Percentiles rank a stretch among this genome's conserved stretches.
Evolutionary conservation across 306 rosid species (phyloP).

Genomic region (Castanea sativa): DNA sequence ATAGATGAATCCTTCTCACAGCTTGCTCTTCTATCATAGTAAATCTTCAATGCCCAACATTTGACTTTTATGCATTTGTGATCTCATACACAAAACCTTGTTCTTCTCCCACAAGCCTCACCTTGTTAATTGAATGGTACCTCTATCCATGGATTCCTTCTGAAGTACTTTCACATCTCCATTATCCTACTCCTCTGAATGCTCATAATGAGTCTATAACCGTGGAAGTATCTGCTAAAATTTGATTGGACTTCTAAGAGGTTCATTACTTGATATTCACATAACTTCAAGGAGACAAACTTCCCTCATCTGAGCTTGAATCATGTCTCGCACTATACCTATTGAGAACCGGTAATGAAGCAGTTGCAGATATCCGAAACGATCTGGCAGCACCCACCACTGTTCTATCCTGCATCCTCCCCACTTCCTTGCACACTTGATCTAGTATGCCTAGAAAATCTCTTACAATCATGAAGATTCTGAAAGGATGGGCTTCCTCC

Average conservation of each 20-base stretch:
- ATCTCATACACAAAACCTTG: conserved; percentile 18
- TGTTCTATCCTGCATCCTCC: conserved; percentile 77
- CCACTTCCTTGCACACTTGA: conserved; percentile 96
- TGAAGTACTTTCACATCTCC: conserved; percentile 24
- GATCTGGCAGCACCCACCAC: conserved; percentile 84
- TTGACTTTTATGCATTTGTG: not conserved
- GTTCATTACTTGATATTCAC: conserved; percentile 36
- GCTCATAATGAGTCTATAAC: conserved; percentile 19
- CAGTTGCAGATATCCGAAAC: conserved; percentile 70
- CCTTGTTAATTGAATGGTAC: conserved; percentile 2
- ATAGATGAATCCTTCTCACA: conserved; percentile 1
- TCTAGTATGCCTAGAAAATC: conserved; percentile 80
- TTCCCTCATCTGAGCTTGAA: conserved; percentile 85
- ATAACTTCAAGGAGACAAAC: conserved; percentile 65
- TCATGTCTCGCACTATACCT: conserved; percentile 69
- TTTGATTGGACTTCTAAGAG: conserved; percentile 36
- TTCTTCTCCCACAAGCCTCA: conserved; percentile 17
- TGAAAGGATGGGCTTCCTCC: conserved; percentile 94
- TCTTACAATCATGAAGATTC: conserved; percentile 93
- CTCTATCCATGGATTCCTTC: conserved; percentile 22
- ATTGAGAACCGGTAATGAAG: conserved; percentile 84
- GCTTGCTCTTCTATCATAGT: conserved; percentile 13
- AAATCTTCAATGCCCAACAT: conserved; percentile 22
- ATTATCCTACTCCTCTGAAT: conserved; percentile 23
- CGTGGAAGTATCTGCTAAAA: conserved; percentile 26